phyloP scores from a whole-genome alignment of 1,284 basidiomycete genomes.

The Leccinum fallax region DNA sequence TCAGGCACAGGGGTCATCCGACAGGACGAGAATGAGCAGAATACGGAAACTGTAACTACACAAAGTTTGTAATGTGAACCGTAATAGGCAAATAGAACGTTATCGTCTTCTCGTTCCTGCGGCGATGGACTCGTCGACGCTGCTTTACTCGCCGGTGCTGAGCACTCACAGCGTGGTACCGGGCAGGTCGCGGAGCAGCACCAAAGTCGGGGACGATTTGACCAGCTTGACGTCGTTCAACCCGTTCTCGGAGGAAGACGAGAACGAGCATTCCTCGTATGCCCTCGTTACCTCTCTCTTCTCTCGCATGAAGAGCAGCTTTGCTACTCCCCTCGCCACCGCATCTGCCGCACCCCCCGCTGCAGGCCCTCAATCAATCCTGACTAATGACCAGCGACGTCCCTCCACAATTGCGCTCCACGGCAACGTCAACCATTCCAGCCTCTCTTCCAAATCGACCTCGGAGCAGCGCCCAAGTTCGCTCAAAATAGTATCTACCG shows the following conservation, averaged over 20 bases:
- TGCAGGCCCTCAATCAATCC: slow-evolving; percentile 28
- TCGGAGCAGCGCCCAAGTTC: slow-evolving; percentile 58
- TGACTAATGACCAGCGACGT: slow-evolving; percentile 52
- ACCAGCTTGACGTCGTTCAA: slow-evolving; percentile 79
- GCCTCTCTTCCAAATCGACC: slow-evolving; percentile 47
- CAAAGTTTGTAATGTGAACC: slow-evolving; percentile 2
- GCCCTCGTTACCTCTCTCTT: slow-evolving; percentile 76
- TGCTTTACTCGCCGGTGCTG: slow-evolving; percentile 42
- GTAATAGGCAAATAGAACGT: slow-evolving; percentile 23
- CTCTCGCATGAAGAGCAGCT: slow-evolving; percentile 75
- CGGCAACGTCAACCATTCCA: slow-evolving; percentile 43
- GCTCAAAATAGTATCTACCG: slow-evolving; percentile 53
- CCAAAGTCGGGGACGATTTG: slow-evolving; percentile 65
- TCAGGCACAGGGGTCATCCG: slow-evolving; percentile 60
- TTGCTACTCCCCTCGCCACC: slow-evolving; percentile 63
- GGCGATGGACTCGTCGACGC: slow-evolving; percentile 33
- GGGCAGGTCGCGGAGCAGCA: slow-evolving; percentile 63
- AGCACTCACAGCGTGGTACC: slow-evolving; percentile 44
- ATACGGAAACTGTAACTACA: slow-evolving; percentile 23
- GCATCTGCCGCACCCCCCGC: slow-evolving; percentile 39
- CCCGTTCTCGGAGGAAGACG: slow-evolving; percentile 85
- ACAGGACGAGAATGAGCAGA: slow-evolving; percentile 26
- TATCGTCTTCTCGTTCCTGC: slow-evolving; percentile 6
- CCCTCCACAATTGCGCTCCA: slow-evolving; percentile 50
- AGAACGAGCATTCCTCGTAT: slow-evolving; percentile 81